These are phyloP conservation scores for Hypholoma fasciculare DNA, from an alignment of 768 basidiomycete species.

Conservation along the genomic window DNA sequence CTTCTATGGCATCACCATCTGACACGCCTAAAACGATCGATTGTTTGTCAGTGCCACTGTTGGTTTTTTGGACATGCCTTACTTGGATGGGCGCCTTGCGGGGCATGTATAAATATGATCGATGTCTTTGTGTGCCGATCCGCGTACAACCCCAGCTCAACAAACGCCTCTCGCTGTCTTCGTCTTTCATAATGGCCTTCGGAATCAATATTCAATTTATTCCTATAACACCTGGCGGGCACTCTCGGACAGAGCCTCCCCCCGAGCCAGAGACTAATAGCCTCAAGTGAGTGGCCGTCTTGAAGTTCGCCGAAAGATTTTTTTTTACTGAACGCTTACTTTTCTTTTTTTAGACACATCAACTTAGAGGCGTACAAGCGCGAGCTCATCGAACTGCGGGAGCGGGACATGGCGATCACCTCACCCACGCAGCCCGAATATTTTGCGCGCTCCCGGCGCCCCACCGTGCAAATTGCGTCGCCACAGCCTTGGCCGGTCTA, in stretches of 20 bases:
- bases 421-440: constrained; percentile 3
- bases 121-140: not conserved
- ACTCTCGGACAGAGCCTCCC: not conserved
- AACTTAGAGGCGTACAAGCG: not conserved
- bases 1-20: constrained; percentile 10
- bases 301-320: not conserved
- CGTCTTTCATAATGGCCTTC: constrained; percentile 5
- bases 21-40: constrained; percentile 8
- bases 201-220: constrained; percentile 2
- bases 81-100: not conserved
- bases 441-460: not conserved
- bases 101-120: constrained; percentile 16
- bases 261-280: not conserved
- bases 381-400: not conserved
- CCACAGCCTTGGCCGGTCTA: not conserved
- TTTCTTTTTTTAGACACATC: not conserved
- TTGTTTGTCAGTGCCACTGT: constrained; percentile 14
- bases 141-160: constrained; percentile 3
- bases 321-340: not conserved
- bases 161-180: not conserved
- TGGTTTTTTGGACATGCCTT: constrained; percentile 8
- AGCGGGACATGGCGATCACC: constrained; percentile 7
- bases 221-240: constrained; percentile 2
- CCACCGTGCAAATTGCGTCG: not conserved
- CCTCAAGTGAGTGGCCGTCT: not conserved